phyloP scores from a whole-genome alignment of 2,329 filamentous ascomycete species.

The Chrysosporium queenslandicum region DNA sequence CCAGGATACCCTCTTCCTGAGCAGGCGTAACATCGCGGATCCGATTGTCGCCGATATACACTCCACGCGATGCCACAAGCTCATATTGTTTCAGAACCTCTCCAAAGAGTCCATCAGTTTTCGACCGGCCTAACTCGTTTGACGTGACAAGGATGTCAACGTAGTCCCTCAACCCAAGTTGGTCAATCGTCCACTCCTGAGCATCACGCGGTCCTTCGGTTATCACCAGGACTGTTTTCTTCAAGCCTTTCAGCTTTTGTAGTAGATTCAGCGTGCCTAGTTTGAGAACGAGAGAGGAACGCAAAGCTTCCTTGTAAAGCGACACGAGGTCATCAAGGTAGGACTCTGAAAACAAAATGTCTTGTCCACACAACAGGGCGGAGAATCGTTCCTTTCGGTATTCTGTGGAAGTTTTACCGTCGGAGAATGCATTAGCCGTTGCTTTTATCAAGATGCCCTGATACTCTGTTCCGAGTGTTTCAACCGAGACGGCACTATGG shows the following conservation, averaged over 20 bases:
- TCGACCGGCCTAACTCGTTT: slow-evolving; percentile 26
- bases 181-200: slow-evolving; percentile 36
- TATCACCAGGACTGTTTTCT: slow-evolving; percentile 37
- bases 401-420: slow-evolving; percentile 38
- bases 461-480: slow-evolving; percentile 23
- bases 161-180: slow-evolving; percentile 24
- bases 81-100: slow-evolving; percentile 19
- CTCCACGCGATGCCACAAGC: slow-evolving; percentile 19
- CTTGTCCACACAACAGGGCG: neutral
- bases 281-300: slow-evolving; percentile 28
- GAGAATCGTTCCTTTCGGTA: slow-evolving; percentile 26
- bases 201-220: slow-evolving; percentile 43
- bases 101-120: slow-evolving; percentile 27
- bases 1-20: slow-evolving; percentile 19
- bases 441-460: slow-evolving; percentile 26
- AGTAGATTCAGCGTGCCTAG: slow-evolving; percentile 31
- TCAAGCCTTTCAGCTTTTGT: slow-evolving; percentile 24
- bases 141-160: slow-evolving; percentile 29
- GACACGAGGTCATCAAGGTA: neutral
- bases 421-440: slow-evolving; percentile 36
- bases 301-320: slow-evolving; percentile 27
- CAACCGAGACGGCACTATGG: slow-evolving; percentile 12
- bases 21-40: slow-evolving; percentile 24
- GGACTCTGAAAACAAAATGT: neutral
- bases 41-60: slow-evolving; percentile 25